Evolutionary conservation across 108 stramenopile genomes (phyloP), one percentile per base, ranked within the genome.

Genomic region (Pseudonitzschia pungens): DNA sequence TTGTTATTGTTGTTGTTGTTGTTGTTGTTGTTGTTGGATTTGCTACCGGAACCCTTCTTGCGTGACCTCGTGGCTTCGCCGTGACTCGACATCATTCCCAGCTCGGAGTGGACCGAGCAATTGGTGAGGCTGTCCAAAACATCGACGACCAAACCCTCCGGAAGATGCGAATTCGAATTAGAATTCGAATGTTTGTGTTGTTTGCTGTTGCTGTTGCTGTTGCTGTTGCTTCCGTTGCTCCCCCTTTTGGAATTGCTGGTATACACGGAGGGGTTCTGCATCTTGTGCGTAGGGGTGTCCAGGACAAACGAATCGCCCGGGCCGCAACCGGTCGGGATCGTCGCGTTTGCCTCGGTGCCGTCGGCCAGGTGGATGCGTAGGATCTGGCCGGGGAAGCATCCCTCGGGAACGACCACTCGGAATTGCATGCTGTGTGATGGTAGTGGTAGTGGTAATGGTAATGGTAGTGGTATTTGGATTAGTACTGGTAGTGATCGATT

Each of bases 231-330:
- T 22, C 29, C 7, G 57, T 57, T 45, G 15, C 55, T 45, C 22
- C n/a, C 55, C 10, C 26, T 58, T 9, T 14, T 57, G 73, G 78
- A 44, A 70, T 60, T 14, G 83, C 58, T 2, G 75, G 42, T n/a
- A n/a, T n/a, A n/a, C n/a, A n/a, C n/a, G n/a, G n/a, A n/a, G n/a
- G n/a, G n/a, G n/a, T n/a, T n/a, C n/a, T n/a, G n/a, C n/a, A n/a
- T n/a, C n/a, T n/a, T n/a, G n/a, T n/a, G n/a, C n/a, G n/a, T n/a
- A n/a, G n/a, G n/a, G n/a, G 86, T 60, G 45, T 91, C 90, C 63
- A 88, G 82, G 42, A 86, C 72, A 52, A 91, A 88, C 21, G 84
- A 79, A 62, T 87, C 84, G 10, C 90, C 90, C 8, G 80, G 62
- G 16, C 67, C 64, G 21, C 83, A 21, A 0, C 83, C 86, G 14